Conservation (phyloP, 345 rosid genomes). For the Schrenkiella parvula region DNA sequence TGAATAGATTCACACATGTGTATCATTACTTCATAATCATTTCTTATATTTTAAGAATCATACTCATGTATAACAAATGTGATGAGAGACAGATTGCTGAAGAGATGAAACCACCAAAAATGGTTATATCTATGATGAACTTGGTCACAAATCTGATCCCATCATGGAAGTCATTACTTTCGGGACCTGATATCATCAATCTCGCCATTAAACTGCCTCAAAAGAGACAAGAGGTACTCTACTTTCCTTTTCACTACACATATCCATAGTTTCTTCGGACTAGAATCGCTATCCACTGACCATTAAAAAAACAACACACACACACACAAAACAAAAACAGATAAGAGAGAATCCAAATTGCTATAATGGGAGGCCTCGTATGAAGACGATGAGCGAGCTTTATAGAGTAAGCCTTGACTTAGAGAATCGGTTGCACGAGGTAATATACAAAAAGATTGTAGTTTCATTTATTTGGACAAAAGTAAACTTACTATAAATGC, state of each 20-base stretch:
- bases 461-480: background rate
- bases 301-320: background rate
- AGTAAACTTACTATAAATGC: background rate
- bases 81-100: slow-evolving; percentile 54
- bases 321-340: slow-evolving; percentile 30
- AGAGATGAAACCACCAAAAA: slow-evolving; percentile 47
- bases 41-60: background rate
- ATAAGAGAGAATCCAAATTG: slow-evolving; percentile 59
- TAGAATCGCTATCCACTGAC: background rate
- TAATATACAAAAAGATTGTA: slow-evolving; percentile 12
- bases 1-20: slow-evolving; percentile 13
- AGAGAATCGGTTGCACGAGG: slow-evolving; percentile 62
- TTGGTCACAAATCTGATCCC: slow-evolving; percentile 48
- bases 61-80: background rate
- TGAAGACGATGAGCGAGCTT: slow-evolving; percentile 69
- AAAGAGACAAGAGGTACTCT: slow-evolving; percentile 56
- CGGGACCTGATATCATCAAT: slow-evolving; percentile 47
- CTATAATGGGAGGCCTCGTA: slow-evolving; percentile 67
- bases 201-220: slow-evolving; percentile 58
- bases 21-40: background rate
- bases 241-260: background rate
- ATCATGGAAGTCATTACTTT: slow-evolving; percentile 55
- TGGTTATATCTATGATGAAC: slow-evolving; percentile 39
- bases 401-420: slow-evolving; percentile 45
- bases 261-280: background rate